Base-by-base conservation (phyloP, 2,329 filamentous ascomycete species). In the Leptographium galeiforme region DNA sequence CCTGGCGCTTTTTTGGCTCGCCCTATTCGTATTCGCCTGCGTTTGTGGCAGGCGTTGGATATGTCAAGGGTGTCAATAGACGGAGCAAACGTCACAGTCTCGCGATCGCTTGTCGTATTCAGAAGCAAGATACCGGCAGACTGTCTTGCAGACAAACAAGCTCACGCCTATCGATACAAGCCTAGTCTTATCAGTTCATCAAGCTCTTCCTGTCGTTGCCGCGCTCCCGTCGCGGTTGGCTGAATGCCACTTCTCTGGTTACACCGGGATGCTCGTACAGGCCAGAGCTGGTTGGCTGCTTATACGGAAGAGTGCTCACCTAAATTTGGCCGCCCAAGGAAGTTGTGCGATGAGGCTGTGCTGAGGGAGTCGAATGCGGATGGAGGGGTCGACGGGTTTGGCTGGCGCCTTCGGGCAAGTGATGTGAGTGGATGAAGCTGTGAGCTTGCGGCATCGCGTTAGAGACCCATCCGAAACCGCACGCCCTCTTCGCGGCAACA, bases 271-370 rank as follows among this genome's bases (percentile, higher is more conserved):
- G 25, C 25, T 30, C 36, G 51, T 34, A 25, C 14, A 41, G 56
- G 59, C 50, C 52, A 48, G 48, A 53, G 60, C 48, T 61, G 62
- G 63, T 63, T 64, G 62, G 62, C 57, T 61, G 56, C 55, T 56
- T 55, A 57, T 50, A 57, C 57, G 60, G 58, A 53, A 55, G 50
- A 53, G 61, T 55, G 54, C 59, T 50, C 54, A 45, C 36, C 57
- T 53, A 38, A 33, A 18, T 52, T 48, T n/a, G 25, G 8, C 36
- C 18, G 18, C 30, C 39, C 33, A 19, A 16, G 25, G 25, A 16
- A 25, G 49, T 32, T 34, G 39, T 8, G 45, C 16, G 18, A 8
- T 18, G 45, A 38, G 45, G 45, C 45, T 48, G 45, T 34, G 32
- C 32, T 16, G 8, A 30, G 30, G 40, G 6, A 8, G 32, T 14